Evolutionary conservation across 2,329 filamentous ascomycete genomes (phyloP), one percentile per base, ranked within the genome.

Genomic region (Botrytis cinerea): DNA sequence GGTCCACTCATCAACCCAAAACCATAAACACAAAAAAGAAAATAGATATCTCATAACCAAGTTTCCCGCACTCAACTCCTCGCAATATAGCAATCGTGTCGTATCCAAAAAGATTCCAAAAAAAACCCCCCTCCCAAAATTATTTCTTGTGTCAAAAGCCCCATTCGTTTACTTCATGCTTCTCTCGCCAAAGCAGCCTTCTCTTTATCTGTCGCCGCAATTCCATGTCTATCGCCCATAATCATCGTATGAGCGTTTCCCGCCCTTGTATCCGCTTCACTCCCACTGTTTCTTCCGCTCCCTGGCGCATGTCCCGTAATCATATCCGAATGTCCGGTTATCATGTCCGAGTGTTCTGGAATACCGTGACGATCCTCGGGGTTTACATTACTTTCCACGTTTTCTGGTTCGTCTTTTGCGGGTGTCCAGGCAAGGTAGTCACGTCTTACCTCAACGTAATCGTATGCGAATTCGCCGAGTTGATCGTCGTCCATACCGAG

Each of bases 401-500:
- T 78, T 75, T 78, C 76, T 40, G 89, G 91, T 77, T 92, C 89
- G 75, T 85, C 86, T 80, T 91, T 91, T 48, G 91, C 90, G 1
- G 93, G 93, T 45, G 92, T 95, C 93, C 93, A 96, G 74, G 93
- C 93, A 57, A 96, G 89, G 86, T 95, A 96, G 83, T 96, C 93
- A 80, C 93, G 90, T 80, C 93, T 91, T 74, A 95, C 92, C 87
- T 96, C 93, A 77, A 96, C 93, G 82, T 95, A 96, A 82, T 96
- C 93, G 85, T 95, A 95, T 20, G 93, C 93, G 81, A 95, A 96
- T 83, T 96, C 93, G 83, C 93, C 93, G 78, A 95, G 92, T 84
- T 96, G 93, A 83, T 95, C 93, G 81, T 95, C 93, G 80, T 96
- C 93, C 92, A 95, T 95, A 78, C 93, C 93, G 73, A 95, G 89